Conservation (phyloP, 75 land plant species). For the Pinus tabuliformis region DNA sequence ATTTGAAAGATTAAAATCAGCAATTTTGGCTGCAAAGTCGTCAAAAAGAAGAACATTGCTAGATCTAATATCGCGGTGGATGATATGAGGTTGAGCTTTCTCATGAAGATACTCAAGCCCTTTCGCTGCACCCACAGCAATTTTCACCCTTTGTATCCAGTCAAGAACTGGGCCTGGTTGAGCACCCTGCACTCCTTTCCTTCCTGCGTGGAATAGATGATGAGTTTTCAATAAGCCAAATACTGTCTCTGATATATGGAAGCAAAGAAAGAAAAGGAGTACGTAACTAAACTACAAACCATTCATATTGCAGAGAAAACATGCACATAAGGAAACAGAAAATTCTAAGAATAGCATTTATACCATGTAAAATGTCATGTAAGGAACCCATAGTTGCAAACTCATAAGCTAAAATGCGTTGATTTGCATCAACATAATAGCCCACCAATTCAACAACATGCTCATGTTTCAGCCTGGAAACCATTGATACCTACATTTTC, state of each 20-base stretch:
- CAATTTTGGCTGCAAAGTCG: constrained; percentile 34
- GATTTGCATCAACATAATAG: constrained; percentile 31
- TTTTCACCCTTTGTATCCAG: constrained; percentile 61
- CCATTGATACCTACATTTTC: constrained; percentile 35
- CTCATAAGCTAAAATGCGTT: constrained; percentile 40
- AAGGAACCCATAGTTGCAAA: constrained; percentile 43
- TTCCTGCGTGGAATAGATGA: constrained; percentile 15
- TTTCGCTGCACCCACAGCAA: constrained; percentile 59
- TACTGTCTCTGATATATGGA: too few relatives aligned
- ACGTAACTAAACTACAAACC: neutral
- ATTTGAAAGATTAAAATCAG: constrained; percentile 43
- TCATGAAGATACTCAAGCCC: constrained; percentile 63
- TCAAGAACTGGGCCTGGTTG: constrained; percentile 52
- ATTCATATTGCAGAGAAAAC: neutral
- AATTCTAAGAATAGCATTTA: neutral
- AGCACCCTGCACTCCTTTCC: constrained; percentile 45
- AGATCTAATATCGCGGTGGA: constrained; percentile 59
- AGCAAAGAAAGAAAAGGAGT: too few relatives aligned
- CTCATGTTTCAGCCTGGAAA: constrained; percentile 40
- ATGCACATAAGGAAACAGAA: neutral
- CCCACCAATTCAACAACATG: constrained; percentile 50
- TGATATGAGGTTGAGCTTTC: constrained; percentile 61
- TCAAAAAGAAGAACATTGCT: constrained; percentile 68
- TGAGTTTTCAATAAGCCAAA: too few relatives aligned
- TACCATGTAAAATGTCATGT: constrained; percentile 46